Evolutionary conservation across 306 rosid species (phyloP), one percentile per base, ranked within the genome.

Genomic region (Calophaca sinica): DNA sequence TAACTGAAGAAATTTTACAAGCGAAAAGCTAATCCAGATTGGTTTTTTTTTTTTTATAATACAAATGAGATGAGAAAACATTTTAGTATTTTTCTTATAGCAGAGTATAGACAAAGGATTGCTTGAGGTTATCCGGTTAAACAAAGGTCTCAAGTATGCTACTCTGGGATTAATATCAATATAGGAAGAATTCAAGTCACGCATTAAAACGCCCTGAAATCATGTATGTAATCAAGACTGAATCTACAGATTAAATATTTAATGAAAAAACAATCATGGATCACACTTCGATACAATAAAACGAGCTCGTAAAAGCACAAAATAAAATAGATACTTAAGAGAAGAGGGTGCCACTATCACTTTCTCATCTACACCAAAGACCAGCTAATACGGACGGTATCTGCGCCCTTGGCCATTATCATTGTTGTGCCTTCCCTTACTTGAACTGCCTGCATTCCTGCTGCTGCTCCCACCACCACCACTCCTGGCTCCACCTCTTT

Each of bases 361-460:
- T 15, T 67, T 61, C 26, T 12, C 50, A 52, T 68, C 53, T 15
- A 69, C 15, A 62, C 8, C 32, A 79, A 55, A 50, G 35, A 72
- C 62, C 67, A 67, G 54, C 74, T 87, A 94, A 80, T 94, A 94
- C 5, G 98, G 98, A 41, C 90, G 91, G 69, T 91, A 91, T 80
- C 96, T 89, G 63, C 88, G 93, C 77, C 97, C 98, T 58, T 74
- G 87, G 67, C 94, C 88, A 67, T 86, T 28, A 51, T 80, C 87
- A 67, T 87, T 83, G 77, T 63, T 68, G 62, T 88, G 84, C 79
- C 94, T 88, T 71, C 97, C 96, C 74, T 83, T 86, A 62, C 82
- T 85, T 72, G 93, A 87, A 79, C 88, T 70, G 75, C 96, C 80
- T 2, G 78, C 49, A 44, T 76, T 86, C 81, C 74, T 87, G 78